Evolutionary conservation across 805 yeast genomes (phyloP), one percentile per base, ranked within the genome.

Genomic region (Ogataea polymorpha): DNA sequence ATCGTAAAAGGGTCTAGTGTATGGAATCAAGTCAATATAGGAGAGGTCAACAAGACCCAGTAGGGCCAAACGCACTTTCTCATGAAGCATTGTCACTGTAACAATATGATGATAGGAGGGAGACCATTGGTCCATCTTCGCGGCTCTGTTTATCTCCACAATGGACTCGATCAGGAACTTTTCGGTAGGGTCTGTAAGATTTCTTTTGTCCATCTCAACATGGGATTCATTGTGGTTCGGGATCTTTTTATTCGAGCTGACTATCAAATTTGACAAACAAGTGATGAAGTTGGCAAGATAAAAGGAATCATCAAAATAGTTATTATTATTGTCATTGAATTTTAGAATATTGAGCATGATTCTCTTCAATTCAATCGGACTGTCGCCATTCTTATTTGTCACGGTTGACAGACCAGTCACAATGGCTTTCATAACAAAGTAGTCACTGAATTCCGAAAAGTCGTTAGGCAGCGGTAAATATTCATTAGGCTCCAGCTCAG

Each of bases 241-340:
- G 8, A 62, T 53, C 26, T 42, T 45, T 21, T 51, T 50, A 20
- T 56, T 54, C 6, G 63, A 44, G 25, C 53, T 50, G 9, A 48
- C 42, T 10, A 67, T 50, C 13, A 62, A 33, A 13, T 48, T 48
- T 1, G 80, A 76, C 2, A 87, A 61, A 3, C 83, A 67, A 18
- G 66, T 61, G 6, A 90, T 71, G 48, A 91, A 62, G 2, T 69
- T 69, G 3, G 80, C 65, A 4, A 87, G 59, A 49, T 86, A 91
- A 55, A 68, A 74, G 33, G 82, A 70, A 58, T 91, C 98, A 36
- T 81, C 77, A 58, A 77, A 91, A 6, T 72, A 71, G 58, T 91
- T 91, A 50, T 75, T 82, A 15, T 86, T 71, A 57, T 93, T 91
- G 51, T 91, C 97, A 56, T 90, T 90, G 64, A 80, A 91, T 43